A percentile compares a stretch with the other conserved stretches of the same genome.
phyloP scores from a whole-genome alignment of 768 basidiomycete species.

The Calocybe indica region DNA sequence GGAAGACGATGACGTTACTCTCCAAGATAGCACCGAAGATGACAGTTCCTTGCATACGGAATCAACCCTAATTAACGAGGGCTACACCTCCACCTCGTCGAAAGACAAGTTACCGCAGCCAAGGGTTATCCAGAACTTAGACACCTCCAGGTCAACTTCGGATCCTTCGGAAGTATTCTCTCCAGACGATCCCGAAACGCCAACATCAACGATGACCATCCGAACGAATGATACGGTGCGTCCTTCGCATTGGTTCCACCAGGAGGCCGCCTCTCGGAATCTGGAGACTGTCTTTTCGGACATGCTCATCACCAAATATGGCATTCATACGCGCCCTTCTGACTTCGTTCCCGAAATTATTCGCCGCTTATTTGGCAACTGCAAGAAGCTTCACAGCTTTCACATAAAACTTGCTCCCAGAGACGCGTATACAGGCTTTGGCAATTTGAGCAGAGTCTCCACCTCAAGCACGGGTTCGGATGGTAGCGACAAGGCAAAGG shows the following conservation, averaged over 20 bases:
- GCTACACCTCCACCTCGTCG: conserved; percentile 6
- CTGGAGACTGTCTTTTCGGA: conserved; percentile 54
- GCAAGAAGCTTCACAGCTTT: conserved; percentile 39
- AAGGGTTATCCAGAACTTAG: not conserved
- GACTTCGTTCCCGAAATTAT: conserved; percentile 42
- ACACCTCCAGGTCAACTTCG: not conserved
- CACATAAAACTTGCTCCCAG: conserved; percentile 54
- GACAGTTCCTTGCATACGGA: conserved; percentile 18
- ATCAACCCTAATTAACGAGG: conserved; percentile 15
- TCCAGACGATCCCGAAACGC: conserved; percentile 2
- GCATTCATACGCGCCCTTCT: conserved; percentile 46
- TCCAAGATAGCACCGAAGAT: conserved; percentile 21
- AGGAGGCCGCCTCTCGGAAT: conserved; percentile 31
- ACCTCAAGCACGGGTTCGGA: not conserved
- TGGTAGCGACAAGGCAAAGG: conserved; percentile 14
- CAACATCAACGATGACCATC: conserved; percentile 6
- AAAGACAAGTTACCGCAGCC: not conserved
- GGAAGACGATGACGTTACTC: conserved; percentile 13
- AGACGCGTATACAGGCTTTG: conserved; percentile 6
- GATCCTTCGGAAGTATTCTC: not conserved
- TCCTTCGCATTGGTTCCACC: conserved; percentile 33
- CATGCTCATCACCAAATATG: conserved; percentile 50
- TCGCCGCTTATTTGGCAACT: conserved; percentile 44
- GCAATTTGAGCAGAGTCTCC: not conserved
- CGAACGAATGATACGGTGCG: conserved; percentile 2